Evolutionary conservation across 2,329 filamentous ascomycete genomes (phyloP), one percentile per base, ranked within the genome.

Genomic region (Aspergillus jensenii): DNA sequence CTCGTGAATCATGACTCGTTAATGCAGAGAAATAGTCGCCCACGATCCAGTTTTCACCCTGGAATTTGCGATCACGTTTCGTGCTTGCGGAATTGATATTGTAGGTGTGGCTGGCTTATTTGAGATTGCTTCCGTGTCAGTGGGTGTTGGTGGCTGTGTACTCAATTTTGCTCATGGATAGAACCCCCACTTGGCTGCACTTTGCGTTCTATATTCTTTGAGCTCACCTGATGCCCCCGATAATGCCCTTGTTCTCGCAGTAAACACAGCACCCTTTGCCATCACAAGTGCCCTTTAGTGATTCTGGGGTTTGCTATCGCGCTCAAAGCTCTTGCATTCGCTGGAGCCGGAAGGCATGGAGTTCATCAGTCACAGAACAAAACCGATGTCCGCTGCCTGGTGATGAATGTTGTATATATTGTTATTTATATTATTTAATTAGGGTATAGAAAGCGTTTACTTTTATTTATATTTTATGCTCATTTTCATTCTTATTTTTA

Each of bases 1-100:
- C 75, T 87, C 84, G 68, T 88, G 76, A 71, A 58, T 41, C 6
- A 50, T 43, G 49, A 17, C 37, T 48, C 54, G 39, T 19, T 31
- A 33, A 31, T 5, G 11, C 19, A 48, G 45, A 55, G 12, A 11
- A 44, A 14, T 15, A 43, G 23, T 47, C 27, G 37, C 40, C 21
- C 39, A 43, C 44, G 37, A 23, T 35, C 19, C 52, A 51, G 54
- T 59, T 47, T 49, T 61, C 59, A 62, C 61, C 62, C 67, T 67
- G 60, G 69, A 65, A 62, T 56, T 65, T 62, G 67, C 66, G 67
- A 69, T 64, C 60, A 68, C 60, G 62, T 65, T 68, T 69, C 3
- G 64, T 68, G 65, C 59, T 62, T 63, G 61, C 62, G 52, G 44
- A 52, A 53, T 61, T 44, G 43, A 40, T 31, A 19, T 31, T 53